Evolutionary conservation across 2,329 filamentous ascomycete species (phyloP), one percentile per base, ranked within the genome.

Genomic region (Tolypocladium album): DNA sequence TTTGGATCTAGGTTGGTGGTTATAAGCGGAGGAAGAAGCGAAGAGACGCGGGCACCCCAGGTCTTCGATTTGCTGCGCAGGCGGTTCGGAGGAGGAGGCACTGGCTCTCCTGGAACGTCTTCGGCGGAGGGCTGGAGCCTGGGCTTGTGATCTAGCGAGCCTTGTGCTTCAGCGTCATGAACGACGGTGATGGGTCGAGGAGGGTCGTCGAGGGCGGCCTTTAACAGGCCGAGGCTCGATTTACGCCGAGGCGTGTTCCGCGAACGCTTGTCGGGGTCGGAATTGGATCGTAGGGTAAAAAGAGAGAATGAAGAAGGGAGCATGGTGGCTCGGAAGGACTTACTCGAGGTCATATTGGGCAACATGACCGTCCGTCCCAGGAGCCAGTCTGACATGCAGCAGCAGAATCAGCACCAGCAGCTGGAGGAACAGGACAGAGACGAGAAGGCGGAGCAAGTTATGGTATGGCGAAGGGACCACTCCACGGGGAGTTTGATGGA

Each of bases 341-440:
- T 79, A 75, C 74, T 74, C 67, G 76, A 76, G 70, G 75, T 72
- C 76, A 78, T 78, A 66, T 67, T 74, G 72, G 71, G 71, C 68
- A 70, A 69, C 61, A 68, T 67, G 66, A 69, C 64, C 61, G 64
- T 67, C 68, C 60, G 64, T 63, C 68, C 40, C 67, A 66, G 66
- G 67, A 59, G 58, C 61, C 56, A 55, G 57, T 59, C 39, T 55
- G 55, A 67, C 70, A 67, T 69, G 66, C 69, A 70, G 67, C 63
- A 53, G 50, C 50, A 53, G 50, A 22, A n/a, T 53, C 50, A 53
- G 31, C 50, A 36, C 31, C 50, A 36, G 50, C 55, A 31, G 55
- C 55, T 40, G 55, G 55, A 56, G 55, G 50, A 53, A 31, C 31
- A 36, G 31, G 20, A 22, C 11, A 27, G 20, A 53, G 27, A 13